Evolutionary conservation across 2,329 filamentous ascomycete genomes (phyloP), one percentile per base, ranked within the genome.

Genomic region (Cordyceps farinosa): DNA sequence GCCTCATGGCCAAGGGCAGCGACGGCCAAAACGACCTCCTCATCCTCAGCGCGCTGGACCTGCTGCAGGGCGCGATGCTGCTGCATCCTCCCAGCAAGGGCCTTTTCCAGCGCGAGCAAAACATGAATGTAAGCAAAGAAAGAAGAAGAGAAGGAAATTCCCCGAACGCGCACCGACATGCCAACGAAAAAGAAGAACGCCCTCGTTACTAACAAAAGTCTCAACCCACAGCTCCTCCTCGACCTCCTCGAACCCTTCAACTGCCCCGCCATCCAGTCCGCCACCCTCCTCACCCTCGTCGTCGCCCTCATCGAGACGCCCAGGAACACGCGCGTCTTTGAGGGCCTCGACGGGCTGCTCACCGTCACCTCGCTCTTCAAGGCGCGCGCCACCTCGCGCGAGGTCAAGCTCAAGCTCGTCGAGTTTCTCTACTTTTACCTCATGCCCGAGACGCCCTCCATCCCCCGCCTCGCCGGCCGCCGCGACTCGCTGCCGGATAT

Each of bases 401-500:
- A 94, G 70, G 93, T 98, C 68, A 97, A 97, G 79, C 85, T 97
- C 72, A 95, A 96, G 76, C 86, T 96, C n/a, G 89, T 97, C 69
- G 95, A 98, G 76, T 98, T 98, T 73, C 80, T 99, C 58, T 98
- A 98, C 81, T 98, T 98, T 77, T 99, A 98, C 76, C 88, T 99
- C 69, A 97, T 98, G 89, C 93, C 94, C 57, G 95, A 99, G 78
- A 86, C 85, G 0, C 87, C 83, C 51, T 79, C 83, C 27, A 82
- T 84, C 66, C 82, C 84, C 5, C 77, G 77, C 66, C 48, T 36
- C 50, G 79, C 82, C 65, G 78, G 76, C 27, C 74, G 75, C 57
- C 77, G 76, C 56, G 76, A 77, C 64, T 80, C 79, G 2, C 71
- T 82, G 9, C 79, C 82, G 8, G 79, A 76, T 30, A 80, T 87